These are phyloP conservation scores for Colletotrichum viniferum DNA, from an alignment of 2,329 filamentous ascomycete genomes.

Conservation along the genomic window DNA sequence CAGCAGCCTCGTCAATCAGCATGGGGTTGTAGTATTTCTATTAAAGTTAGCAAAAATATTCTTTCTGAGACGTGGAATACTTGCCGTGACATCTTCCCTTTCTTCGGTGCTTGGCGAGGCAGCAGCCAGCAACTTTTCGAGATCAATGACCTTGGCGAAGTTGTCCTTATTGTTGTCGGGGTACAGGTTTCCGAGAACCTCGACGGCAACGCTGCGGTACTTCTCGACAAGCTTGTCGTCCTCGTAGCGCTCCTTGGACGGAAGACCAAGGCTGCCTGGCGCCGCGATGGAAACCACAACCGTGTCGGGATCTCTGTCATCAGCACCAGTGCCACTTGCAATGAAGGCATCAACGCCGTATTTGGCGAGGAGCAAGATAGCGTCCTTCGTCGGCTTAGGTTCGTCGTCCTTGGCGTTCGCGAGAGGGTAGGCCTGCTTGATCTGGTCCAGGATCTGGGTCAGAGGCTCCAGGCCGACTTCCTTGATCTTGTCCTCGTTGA, in stretches of 20 bases:
- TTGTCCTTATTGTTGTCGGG: conserved; percentile 38
- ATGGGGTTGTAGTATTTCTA: conserved; percentile 70
- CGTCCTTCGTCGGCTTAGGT: conserved; percentile 36
- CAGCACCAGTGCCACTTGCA: conserved; percentile 39
- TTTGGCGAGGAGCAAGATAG: conserved; percentile 50
- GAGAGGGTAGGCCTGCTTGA: conserved; percentile 7
- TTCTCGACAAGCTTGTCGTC: conserved; percentile 55
- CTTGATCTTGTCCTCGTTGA: conserved; percentile 63
- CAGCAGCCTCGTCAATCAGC: conserved; percentile 57
- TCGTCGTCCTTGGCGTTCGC: conserved; percentile 30
- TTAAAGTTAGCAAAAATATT: not conserved
- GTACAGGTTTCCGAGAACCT: conserved; percentile 33
- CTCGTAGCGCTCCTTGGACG: conserved; percentile 65
- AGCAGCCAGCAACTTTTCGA: conserved; percentile 66
- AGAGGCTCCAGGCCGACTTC: conserved; percentile 61
- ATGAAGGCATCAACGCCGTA: conserved; percentile 47
- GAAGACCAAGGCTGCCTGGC: conserved; percentile 60
- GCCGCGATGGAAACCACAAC: conserved; percentile 44
- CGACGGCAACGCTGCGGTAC: conserved; percentile 43
- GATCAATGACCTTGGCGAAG: conserved; percentile 51
- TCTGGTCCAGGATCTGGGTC: conserved; percentile 54
- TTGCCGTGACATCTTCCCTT: conserved; percentile 62
- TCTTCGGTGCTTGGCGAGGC: conserved; percentile 63
- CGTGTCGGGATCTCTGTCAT: conserved; percentile 44
- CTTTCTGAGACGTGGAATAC: not conserved